Conservation (phyloP, 2,329 filamentous ascomycete species). For the Penicillium sp. region DNA sequence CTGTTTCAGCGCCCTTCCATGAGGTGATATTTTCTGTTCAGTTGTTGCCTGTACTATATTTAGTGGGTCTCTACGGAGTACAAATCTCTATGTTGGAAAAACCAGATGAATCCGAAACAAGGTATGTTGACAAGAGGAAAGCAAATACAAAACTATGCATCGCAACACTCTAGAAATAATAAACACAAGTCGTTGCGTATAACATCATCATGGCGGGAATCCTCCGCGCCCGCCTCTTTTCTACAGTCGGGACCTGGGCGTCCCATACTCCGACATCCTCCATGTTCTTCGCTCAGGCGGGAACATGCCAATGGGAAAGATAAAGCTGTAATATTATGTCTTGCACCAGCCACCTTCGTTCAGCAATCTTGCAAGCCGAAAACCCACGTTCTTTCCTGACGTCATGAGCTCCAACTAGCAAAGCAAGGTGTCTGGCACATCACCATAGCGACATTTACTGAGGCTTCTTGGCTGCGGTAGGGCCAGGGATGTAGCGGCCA, state of each 20-base stretch:
- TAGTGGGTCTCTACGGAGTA: neutral
- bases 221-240: conserved; percentile 24
- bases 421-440: conserved; percentile 5
- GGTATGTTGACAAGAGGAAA: conserved; percentile 14
- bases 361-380: conserved; percentile 1
- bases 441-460: conserved; percentile 39
- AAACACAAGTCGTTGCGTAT: conserved; percentile 28
- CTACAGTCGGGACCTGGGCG: conserved; percentile 16
- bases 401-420: neutral
- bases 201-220: conserved; percentile 25
- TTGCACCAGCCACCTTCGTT: neutral
- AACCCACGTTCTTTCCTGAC: neutral
- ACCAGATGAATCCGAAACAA: conserved; percentile 6
- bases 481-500: conserved; percentile 66
- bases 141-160: conserved; percentile 20
- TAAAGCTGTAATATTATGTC: neutral
- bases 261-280: conserved; percentile 6
- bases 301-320: conserved; percentile 3
- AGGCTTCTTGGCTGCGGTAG: conserved; percentile 47
- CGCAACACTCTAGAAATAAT: conserved; percentile 20
- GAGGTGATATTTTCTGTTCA: neutral
- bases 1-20: too few species aligned
- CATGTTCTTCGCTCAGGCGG: neutral
- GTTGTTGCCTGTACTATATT: neutral
- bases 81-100: neutral